Evolutionary conservation across 345 rosid species (phyloP).

Genomic region (Boechera stricta): DNA sequence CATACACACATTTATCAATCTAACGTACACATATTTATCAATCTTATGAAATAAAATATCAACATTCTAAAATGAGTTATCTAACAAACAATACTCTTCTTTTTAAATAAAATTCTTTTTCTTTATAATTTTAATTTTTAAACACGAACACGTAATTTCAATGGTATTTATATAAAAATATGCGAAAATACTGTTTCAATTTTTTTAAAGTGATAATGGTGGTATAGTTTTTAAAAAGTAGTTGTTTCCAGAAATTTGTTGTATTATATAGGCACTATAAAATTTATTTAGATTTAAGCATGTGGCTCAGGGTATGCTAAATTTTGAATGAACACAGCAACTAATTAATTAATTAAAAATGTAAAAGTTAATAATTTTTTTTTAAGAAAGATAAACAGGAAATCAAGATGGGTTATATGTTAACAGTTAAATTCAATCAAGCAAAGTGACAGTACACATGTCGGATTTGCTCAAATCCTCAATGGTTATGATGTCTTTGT

Average conservation of each 20-base stretch:
- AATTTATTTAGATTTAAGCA: neutral
- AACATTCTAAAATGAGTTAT: neutral
- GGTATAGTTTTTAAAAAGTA: neutral
- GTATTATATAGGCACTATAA: neutral
- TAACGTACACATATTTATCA: neutral
- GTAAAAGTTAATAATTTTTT: neutral
- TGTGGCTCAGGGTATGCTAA: conserved; percentile 17
- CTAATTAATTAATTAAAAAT: neutral
- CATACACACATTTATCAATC: neutral
- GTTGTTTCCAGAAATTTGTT: neutral
- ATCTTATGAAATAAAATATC: neutral
- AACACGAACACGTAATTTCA: neutral
- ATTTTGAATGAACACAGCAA: neutral
- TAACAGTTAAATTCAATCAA: conserved; percentile 52
- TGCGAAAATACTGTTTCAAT: neutral
- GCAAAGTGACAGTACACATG: conserved; percentile 34
- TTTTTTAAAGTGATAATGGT: neutral
- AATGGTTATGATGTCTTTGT: conserved; percentile 28
- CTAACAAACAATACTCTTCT: neutral
- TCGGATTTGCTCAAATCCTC: conserved; percentile 40
- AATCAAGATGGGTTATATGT: conserved; percentile 37
- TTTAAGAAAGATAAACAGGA: conserved; percentile 8
- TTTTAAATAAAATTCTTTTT: no score
- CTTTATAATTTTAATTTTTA: no score
- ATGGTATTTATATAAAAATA: neutral